Evolutionary conservation across 78 protist genomes (phyloP), one percentile per base, ranked within the genome.

Genomic region (Ministeria vibrans): DNA sequence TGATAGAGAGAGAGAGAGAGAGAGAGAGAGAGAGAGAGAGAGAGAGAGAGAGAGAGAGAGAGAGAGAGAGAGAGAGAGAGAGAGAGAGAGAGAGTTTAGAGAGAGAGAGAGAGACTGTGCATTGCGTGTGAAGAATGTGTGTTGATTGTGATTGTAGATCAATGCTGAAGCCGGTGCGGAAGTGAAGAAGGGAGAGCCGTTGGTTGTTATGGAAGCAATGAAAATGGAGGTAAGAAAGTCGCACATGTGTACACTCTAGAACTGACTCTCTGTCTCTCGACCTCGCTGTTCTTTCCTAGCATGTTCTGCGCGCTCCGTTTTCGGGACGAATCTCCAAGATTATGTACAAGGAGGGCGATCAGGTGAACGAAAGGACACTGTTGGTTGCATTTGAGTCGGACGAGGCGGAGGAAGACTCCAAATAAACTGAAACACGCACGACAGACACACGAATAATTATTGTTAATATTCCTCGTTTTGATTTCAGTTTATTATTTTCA

Each of bases 131-230:
- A 49, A 9, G 55, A 20, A 20, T 49, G 55, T 15, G 55, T 49
- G 55, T 61, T 61, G 34, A 5, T 11, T 13, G 28, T 49, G 6
- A 5, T 23, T 23, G 4, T 49, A 68, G 83, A 49, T 75, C 27
- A 25, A 59, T n/a, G 61, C 45, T 0, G 28, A 79, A 62, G 96
- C 91, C 25, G 64, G 83, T 3, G 73, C 83, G 9, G 93, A 91
- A 25, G 89, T 86, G 69, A 95, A 90, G 83, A 27, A 36, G 44
- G 75, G 38, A 7, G 53, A 11, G 75, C 27, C 75, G 53, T 30
- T 97, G 36, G 87, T 87, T 49, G 89, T 95, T 27, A 86, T 97
- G 32, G 99, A 97, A 73, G 99, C 99, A 73, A 97, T 97, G 99
- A 97, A 97, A 89, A 97, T 97, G 99, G 98, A 93, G 75, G 75